phyloP scores from a whole-genome alignment of 1,284 basidiomycete species.

The Sporisorium sorghi region DNA sequence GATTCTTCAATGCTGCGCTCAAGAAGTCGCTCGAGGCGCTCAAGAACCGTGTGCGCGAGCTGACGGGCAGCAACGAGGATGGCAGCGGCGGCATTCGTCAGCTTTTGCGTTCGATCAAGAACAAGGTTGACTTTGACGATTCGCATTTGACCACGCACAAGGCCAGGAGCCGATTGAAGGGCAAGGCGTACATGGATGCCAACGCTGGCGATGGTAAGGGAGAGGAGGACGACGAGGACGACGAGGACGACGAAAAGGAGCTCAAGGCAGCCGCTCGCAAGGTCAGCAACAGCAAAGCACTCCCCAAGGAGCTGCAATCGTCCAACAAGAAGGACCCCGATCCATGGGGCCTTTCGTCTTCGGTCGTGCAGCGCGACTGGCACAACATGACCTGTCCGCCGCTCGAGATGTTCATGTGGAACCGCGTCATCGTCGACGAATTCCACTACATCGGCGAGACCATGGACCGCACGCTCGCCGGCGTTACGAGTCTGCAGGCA shows the following conservation, averaged over 20 bases:
- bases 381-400: conserved; percentile 82
- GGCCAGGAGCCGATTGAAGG: conserved; percentile 48
- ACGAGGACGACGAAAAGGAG: conserved; percentile 67
- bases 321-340: conserved; percentile 41
- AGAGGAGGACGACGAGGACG: conserved; percentile 71
- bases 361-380: conserved; percentile 79
- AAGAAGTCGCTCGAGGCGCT: conserved; percentile 51
- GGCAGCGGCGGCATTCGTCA: conserved; percentile 19
- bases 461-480: conserved; percentile 78
- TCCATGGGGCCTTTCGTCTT: conserved; percentile 78
- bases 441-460: conserved; percentile 84
- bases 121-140: conserved; percentile 50
- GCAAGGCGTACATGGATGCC: conserved; percentile 52
- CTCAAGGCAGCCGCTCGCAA: conserved; percentile 68
- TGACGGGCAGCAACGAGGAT: conserved; percentile 23
- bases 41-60: conserved; percentile 50
- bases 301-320: conserved; percentile 66
- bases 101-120: conserved; percentile 26
- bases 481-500: conserved; percentile 82
- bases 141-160: conserved; percentile 51
- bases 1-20: conserved; percentile 60
- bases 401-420: conserved; percentile 81
- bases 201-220: conserved; percentile 71
- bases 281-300: conserved; percentile 26
- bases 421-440: conserved; percentile 90